These are phyloP conservation scores for Dioscorea cayenensis DNA, from an alignment of 116 monocot species.

Conservation along the genomic window DNA sequence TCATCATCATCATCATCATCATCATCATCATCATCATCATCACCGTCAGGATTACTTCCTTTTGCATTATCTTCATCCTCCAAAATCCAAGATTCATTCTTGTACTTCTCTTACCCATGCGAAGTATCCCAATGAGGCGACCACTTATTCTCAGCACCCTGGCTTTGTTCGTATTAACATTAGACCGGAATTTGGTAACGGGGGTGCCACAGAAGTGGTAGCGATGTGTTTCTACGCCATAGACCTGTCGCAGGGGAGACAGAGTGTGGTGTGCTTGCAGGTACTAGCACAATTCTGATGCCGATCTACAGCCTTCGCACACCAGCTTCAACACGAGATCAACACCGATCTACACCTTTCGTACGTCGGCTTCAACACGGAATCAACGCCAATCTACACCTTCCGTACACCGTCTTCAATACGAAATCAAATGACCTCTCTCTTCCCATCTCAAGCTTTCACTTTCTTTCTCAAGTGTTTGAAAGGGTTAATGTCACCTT, in stretches of 20 bases:
- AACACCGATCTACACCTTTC: too few species aligned
- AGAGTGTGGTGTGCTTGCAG: constrained; percentile 96
- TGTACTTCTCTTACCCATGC: constrained; percentile 93
- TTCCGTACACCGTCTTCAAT: too few species aligned
- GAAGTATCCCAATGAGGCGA: constrained; percentile 86
- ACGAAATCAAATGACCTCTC: constrained; percentile 53
- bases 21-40: constrained; percentile 67
- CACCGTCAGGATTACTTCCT: constrained; percentile 57
- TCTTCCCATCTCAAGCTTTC: too few species aligned
- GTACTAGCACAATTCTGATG: constrained; percentile 88
- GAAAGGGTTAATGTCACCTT: too few species aligned
- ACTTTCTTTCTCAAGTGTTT: background rate
- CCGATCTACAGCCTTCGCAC: constrained; percentile 80
- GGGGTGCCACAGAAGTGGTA: constrained; percentile 64
- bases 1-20: too few species aligned
- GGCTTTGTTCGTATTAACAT: constrained; percentile 60
- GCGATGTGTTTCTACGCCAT: constrained; percentile 53
- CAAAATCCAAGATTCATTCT: constrained; percentile 90
- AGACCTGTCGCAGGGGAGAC: constrained; percentile 76
- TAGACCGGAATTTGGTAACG: constrained; percentile 75
- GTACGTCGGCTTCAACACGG: too few species aligned
- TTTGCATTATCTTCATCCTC: constrained; percentile 74
- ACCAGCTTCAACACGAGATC: constrained; percentile 71
- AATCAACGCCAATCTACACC: too few species aligned
- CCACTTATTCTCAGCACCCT: constrained; percentile 90